phyloP scores from a whole-genome alignment of 1,284 basidiomycete genomes.

The Jaminaea rosea region DNA sequence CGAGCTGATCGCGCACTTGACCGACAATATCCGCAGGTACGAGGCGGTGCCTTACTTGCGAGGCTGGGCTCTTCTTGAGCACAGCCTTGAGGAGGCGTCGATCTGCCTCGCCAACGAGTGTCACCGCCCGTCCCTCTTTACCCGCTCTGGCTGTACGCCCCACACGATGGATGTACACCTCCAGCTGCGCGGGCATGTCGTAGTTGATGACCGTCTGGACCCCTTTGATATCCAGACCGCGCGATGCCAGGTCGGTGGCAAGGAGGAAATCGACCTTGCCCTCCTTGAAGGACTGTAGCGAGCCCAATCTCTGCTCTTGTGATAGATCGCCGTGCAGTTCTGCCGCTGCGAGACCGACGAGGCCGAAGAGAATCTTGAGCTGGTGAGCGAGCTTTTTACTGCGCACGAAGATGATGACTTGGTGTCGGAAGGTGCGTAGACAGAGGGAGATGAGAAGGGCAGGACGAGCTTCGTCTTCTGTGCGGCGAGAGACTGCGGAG shows the following conservation, averaged over 20 bases:
- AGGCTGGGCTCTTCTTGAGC: constrained; percentile 76
- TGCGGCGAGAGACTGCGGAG: constrained; percentile 21
- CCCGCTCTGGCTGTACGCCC: constrained; percentile 94
- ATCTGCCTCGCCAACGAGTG: constrained; percentile 89
- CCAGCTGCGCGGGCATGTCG: constrained; percentile 88
- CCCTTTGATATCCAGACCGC: constrained; percentile 92
- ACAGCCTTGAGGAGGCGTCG: constrained; percentile 92
- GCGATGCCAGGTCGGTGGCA: constrained; percentile 89
- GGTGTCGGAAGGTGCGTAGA: constrained; percentile 71
- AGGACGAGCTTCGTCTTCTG: constrained; percentile 58
- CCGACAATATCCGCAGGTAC: constrained; percentile 70
- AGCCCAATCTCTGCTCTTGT: constrained; percentile 82
- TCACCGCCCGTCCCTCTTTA: constrained; percentile 76
- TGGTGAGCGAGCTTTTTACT: constrained; percentile 96
- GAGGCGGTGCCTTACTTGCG: constrained; percentile 80
- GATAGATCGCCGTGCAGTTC: constrained; percentile 91
- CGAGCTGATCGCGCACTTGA: constrained; percentile 64
- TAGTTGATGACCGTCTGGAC: constrained; percentile 94
- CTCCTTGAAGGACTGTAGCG: constrained; percentile 77
- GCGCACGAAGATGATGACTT: constrained; percentile 84
- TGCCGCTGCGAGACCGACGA: constrained; percentile 76
- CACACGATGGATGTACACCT: constrained; percentile 91
- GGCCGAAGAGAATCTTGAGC: constrained; percentile 81
- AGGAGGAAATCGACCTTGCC: constrained; percentile 78
- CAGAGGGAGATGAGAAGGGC: constrained; percentile 75